Evolutionary conservation across 148 eudicot species (phyloP), one percentile per base, ranked within the genome.

Genomic region (Spergularia marina): DNA sequence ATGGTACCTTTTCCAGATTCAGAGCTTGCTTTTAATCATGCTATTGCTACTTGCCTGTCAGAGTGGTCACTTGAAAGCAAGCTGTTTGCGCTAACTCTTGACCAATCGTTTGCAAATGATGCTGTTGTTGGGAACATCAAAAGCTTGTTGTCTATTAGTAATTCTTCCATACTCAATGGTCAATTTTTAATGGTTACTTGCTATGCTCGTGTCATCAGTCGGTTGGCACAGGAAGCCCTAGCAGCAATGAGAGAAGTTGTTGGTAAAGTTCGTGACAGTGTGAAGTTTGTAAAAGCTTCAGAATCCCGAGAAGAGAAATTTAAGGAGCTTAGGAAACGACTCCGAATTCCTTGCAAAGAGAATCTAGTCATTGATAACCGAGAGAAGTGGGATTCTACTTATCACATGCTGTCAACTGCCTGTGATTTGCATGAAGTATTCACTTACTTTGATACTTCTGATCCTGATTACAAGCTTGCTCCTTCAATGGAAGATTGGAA

Each of bases 331-430:
- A 87, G 84, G 80, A 76, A 82, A 60, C 86, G 76, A 76, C 94
- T 91, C 76, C 90, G 85, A 81, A 82, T 82, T 30, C 92, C 91
- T 1, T 91, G 86, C 77, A 51, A 83, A 53, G 85, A 88, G 79
- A 77, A 65, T 77, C 70, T 96, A 73, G 83, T 78, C 69, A 61
- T 89, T 71, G 99, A 96, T 79, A 83, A 91, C 76, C 71, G 66
- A 68, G 75, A 72, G 20, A 86, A 81, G 79, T 96, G 98, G 98
- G 85, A 89, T 81, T 87, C 95, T 14, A 96, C 98, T 74, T 92
- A 84, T 80, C 83, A 85, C 20, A 92, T 96, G 99, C 80, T 96
- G 72, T 82, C 87, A 80, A 84, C 89, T 53, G 98, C 95, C 17
- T 85, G 74, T 21, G 89, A 91, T 73, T 52, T 88, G 16, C 88